A percentile compares a stretch with the other conserved stretches of the same genome.
phyloP scores from a whole-genome alignment of 2,329 filamentous ascomycete species.

The Scedosporium boydii region DNA sequence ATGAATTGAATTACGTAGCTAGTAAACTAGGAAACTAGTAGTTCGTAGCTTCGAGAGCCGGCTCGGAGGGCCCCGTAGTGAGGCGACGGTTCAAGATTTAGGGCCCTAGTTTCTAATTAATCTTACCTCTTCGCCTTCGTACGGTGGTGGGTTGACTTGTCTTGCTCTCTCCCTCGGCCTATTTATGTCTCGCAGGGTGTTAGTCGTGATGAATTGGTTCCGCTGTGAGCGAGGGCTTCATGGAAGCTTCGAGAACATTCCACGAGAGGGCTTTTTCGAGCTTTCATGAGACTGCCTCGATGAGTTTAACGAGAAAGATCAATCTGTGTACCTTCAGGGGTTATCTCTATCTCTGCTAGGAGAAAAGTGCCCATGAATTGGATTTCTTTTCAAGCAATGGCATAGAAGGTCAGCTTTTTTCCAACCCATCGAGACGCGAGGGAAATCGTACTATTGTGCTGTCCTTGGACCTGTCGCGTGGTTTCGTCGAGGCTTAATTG shows the following conservation, averaged over 20 bases:
- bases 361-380: neutral
- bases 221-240: neutral
- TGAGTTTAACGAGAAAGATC: neutral
- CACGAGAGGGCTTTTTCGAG: neutral
- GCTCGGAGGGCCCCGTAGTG: neutral
- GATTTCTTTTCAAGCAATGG: too few species aligned
- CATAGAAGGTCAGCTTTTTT: neutral
- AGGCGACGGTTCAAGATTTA: neutral
- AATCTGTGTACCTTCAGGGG: neutral
- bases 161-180: neutral
- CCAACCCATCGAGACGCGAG: neutral
- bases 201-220: neutral
- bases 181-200: neutral
- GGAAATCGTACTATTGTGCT: neutral
- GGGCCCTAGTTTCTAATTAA: too few species aligned
- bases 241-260: constrained; percentile 4
- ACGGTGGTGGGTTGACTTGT: neutral
- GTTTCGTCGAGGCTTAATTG: neutral
- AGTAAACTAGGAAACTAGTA: too few species aligned
- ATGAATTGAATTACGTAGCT: too few species aligned
- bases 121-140: neutral
- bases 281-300: neutral
- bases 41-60: neutral
- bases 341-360: neutral
- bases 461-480: neutral